phyloP scores from a whole-genome alignment of 2,329 filamentous ascomycete species.

The Monilinia fructigena region DNA sequence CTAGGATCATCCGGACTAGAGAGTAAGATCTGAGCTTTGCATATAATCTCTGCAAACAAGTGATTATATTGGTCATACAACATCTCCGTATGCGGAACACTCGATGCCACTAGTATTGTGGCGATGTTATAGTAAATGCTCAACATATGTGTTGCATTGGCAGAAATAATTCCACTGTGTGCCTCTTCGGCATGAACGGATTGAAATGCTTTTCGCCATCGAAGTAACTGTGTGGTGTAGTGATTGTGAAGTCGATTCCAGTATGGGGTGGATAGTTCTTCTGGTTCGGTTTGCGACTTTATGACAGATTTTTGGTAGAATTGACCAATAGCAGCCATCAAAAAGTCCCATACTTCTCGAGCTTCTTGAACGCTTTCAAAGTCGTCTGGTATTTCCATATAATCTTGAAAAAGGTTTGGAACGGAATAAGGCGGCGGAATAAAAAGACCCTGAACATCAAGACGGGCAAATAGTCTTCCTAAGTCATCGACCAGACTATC shows the following conservation, averaged over 20 bases:
- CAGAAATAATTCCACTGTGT: conserved; percentile 31
- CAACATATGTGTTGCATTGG: conserved; percentile 36
- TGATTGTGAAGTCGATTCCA: conserved; percentile 37
- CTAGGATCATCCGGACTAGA: conserved; percentile 36
- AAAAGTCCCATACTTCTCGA: conserved; percentile 37
- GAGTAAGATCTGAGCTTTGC: conserved; percentile 36
- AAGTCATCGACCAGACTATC: conserved; percentile 39
- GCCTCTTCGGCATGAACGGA: conserved; percentile 33
- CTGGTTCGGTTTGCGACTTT: conserved; percentile 35
- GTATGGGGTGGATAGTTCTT: conserved; percentile 32
- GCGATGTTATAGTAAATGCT: conserved; percentile 40
- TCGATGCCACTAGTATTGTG: conserved; percentile 37
- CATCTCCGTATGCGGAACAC: conserved; percentile 37
- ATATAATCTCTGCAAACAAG: conserved; percentile 38
- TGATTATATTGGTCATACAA: conserved; percentile 37
- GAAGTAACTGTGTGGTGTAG: conserved; percentile 36
- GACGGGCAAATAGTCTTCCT: conserved; percentile 38
- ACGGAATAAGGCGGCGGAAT: conserved; percentile 38
- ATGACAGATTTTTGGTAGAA: conserved; percentile 38
- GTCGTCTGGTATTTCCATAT: conserved; percentile 34
- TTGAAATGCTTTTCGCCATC: conserved; percentile 38
- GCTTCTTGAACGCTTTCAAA: conserved; percentile 38
- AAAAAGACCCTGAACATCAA: conserved; percentile 39
- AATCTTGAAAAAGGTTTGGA: conserved; percentile 38
- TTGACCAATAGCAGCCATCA: conserved; percentile 39